Evolutionary conservation across 225 moss, liverwort and hornwort genomes (phyloP), one percentile per base, ranked within the genome.

Genomic region (Anthoceros angustus): DNA sequence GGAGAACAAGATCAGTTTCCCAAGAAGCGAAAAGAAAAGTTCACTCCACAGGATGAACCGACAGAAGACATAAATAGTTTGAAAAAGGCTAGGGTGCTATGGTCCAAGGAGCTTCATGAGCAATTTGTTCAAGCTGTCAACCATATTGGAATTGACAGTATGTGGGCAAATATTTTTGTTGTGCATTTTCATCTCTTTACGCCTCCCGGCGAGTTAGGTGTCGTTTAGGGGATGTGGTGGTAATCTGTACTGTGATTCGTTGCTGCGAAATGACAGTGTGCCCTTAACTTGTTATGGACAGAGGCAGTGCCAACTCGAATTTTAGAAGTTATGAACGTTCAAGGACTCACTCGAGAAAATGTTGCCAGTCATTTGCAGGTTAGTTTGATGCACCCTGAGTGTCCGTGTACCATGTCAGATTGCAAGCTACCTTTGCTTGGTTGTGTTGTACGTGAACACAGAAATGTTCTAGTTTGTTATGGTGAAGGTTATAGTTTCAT

Each of bases 341-440:
- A 95, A 76, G 95, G 95, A 25, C 82, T 95, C 38, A 91, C 95
- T 39, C 85, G 95, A 64, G 95, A 95, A 77, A 95, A 95, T 63
- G 91, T 95, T 45, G 95, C 95, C n/a, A 95, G 95, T 69, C 95
- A 95, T 77, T 76, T 95, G 68, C 95, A 95, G 80, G 95, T 95
- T 72, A 70, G 43, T 62, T 64, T 43, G 39, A 23, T 43, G 20
- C 16, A 67, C 61, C 42, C 18, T 42, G 25, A 9, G 12, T 38
- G 11, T 18, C 46, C 61, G 10, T 71, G n/a, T 32, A 40, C 39
- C 5, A 48, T 40, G 69, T 41, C 20, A 21, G 62, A 20, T 45
- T 70, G 43, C 7, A 23, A 43, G 21, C 4, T 10, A n/a, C 10
- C 18, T 25, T 41, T 7, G 25, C 25, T 20, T 1, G 18, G 16